Percentiles rank a stretch among this genome's conserved stretches.
Conservation (phyloP, 2,329 filamentous ascomycete genomes). For the Pseudogymnoascus destructans region DNA sequence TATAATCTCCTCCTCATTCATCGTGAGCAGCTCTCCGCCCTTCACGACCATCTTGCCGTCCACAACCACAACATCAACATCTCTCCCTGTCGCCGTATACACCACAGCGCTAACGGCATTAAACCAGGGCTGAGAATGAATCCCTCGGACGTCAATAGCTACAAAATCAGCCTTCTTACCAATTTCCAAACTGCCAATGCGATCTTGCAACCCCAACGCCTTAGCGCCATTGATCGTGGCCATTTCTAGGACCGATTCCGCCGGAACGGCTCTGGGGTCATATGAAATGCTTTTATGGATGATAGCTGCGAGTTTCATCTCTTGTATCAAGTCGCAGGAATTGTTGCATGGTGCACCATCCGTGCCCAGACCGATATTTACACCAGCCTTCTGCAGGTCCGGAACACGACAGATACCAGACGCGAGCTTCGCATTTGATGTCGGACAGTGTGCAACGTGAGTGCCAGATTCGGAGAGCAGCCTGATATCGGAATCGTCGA, state of each 20-base stretch:
- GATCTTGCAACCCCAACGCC: conserved; percentile 31
- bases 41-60: conserved; percentile 30
- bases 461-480: conserved; percentile 29
- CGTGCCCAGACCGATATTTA: conserved; percentile 38
- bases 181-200: conserved; percentile 30
- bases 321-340: conserved; percentile 36
- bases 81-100: conserved; percentile 32
- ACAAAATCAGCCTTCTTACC: conserved; percentile 35
- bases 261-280: conserved; percentile 32
- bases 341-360: conserved; percentile 40
- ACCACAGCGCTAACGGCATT: conserved; percentile 31
- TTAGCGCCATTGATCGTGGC: conserved; percentile 37
- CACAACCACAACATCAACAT: conserved; percentile 33
- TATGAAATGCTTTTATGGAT: conserved; percentile 32
- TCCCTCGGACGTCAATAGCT: conserved; percentile 23
- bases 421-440: conserved; percentile 38
- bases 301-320: conserved; percentile 38
- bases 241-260: conserved; percentile 35
- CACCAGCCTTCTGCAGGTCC: conserved; percentile 29
- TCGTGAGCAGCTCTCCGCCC: conserved; percentile 27
- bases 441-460: conserved; percentile 37
- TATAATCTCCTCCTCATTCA: conserved; percentile 31
- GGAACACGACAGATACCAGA: conserved; percentile 37
- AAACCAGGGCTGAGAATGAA: conserved; percentile 14
- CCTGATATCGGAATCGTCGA: conserved; percentile 32